A percentile compares a stretch with the other conserved stretches of the same genome.
These are phyloP conservation scores for Strobilomyces echinocephalus DNA, from an alignment of 768 basidiomycete species.

Conservation along the genomic window DNA sequence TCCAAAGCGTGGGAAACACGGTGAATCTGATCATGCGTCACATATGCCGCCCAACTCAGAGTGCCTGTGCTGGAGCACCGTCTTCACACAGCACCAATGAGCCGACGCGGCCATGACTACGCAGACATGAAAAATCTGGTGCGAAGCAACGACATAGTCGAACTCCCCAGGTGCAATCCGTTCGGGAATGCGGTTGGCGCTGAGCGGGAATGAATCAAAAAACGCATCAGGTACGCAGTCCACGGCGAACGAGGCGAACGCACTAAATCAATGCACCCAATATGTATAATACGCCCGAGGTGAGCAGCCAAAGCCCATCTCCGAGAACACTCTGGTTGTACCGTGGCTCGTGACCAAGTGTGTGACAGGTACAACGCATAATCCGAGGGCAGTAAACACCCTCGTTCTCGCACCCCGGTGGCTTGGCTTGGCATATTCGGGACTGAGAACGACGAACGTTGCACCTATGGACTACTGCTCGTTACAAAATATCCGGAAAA, in stretches of 20 bases:
- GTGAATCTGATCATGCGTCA: constrained; percentile 21
- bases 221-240: constrained; percentile 21
- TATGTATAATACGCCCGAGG: constrained; percentile 73
- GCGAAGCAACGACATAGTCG: constrained; percentile 74
- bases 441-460: constrained; percentile 72
- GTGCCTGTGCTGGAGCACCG: constrained; percentile 59
- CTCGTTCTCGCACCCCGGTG: constrained; percentile 72
- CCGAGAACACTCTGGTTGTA: constrained; percentile 43
- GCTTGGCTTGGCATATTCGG: constrained; percentile 69
- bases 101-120: constrained; percentile 69
- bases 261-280: constrained; percentile 78
- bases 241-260: constrained; percentile 36
- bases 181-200: constrained; percentile 82
- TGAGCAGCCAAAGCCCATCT: constrained; percentile 70
- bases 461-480: constrained; percentile 40
- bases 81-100: constrained; percentile 57
- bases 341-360: constrained; percentile 64
- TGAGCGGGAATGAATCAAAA: constrained; percentile 40
- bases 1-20: constrained; percentile 22
- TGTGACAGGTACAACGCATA: constrained; percentile 64
- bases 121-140: constrained; percentile 86
- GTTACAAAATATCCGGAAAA: not conserved
- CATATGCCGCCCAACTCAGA: constrained; percentile 13
- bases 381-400: constrained; percentile 76
- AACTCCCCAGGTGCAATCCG: constrained; percentile 69